A percentile compares a stretch with the other conserved stretches of the same genome.
These are phyloP conservation scores for Ascochyta viciae-villosae DNA, from an alignment of 2,329 filamentous ascomycete genomes.

Conservation along the genomic window DNA sequence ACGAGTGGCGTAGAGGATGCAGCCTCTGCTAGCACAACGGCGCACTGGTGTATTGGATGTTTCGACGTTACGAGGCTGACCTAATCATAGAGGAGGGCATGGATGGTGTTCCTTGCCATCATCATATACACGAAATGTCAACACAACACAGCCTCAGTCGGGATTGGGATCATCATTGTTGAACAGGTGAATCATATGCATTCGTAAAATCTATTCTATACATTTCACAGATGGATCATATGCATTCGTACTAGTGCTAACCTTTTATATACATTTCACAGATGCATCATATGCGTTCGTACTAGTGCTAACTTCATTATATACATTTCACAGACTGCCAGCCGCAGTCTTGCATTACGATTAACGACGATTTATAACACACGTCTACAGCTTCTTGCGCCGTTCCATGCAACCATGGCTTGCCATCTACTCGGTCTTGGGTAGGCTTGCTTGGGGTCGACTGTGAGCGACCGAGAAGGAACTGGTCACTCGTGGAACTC, in stretches of 20 bases:
- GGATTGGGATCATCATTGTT: constrained; percentile 5
- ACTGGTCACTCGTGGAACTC: not conserved
- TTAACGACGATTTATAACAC: constrained; percentile 14
- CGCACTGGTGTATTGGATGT: constrained; percentile 3
- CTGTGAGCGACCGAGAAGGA: not conserved
- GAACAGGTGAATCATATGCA: constrained; percentile 5
- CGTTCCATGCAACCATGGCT: not conserved
- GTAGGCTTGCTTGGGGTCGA: not conserved
- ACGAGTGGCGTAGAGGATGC: constrained; percentile 16
- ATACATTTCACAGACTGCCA: constrained; percentile 17
- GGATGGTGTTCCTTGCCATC: constrained; percentile 3
- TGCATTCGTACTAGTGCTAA: too few relatives aligned
- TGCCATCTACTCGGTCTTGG: not conserved
- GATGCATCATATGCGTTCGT: constrained; percentile 1
- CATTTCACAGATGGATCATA: not conserved
- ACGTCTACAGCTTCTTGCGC: constrained; percentile 10
- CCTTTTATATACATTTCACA: too few relatives aligned
- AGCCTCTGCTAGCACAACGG: constrained; percentile 13
- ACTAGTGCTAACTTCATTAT: constrained; percentile 10
- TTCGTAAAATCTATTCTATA: not conserved
- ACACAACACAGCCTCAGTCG: constrained; percentile 17
- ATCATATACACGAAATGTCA: not conserved
- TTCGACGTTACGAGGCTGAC: not conserved
- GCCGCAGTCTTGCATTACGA: constrained; percentile 15
- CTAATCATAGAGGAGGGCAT: not conserved